phyloP scores from a whole-genome alignment of 2,329 filamentous ascomycete species.

The Microsporum ferrugineum region DNA sequence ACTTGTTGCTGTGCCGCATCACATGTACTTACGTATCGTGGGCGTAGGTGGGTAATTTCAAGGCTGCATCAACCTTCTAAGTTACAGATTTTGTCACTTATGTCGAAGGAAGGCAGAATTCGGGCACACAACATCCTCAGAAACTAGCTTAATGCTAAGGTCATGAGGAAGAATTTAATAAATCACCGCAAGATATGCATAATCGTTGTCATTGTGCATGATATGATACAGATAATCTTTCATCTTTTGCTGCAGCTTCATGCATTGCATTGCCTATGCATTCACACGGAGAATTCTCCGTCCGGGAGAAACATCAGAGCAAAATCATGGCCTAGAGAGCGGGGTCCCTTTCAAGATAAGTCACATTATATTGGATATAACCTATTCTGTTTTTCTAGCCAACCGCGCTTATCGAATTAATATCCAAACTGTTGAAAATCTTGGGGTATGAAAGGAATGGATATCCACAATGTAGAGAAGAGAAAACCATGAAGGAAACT shows the following conservation, averaged over 20 bases:
- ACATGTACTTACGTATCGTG: background rate
- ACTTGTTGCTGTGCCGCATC: background rate
- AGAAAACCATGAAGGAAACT: background rate
- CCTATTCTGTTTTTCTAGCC: background rate
- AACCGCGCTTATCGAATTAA: background rate
- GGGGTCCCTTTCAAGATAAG: background rate
- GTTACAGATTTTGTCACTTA: background rate
- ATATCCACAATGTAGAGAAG: background rate
- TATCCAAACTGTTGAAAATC: background rate
- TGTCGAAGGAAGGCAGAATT: background rate
- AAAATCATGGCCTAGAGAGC: background rate
- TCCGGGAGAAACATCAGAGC: background rate
- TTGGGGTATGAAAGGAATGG: background rate
- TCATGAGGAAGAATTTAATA: background rate
- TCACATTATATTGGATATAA: background rate
- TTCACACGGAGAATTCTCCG: background rate
- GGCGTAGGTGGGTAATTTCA: background rate
- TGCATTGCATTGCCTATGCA: background rate
- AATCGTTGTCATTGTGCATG: background rate
- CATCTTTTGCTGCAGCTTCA: background rate
- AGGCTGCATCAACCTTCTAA: background rate
- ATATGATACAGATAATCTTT: background rate
- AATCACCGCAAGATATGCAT: background rate
- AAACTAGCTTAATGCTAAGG: background rate
- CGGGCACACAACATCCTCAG: background rate